A percentile compares a stretch with the other conserved stretches of the same genome.
Conservation (phyloP, 2,329 filamentous ascomycete species). For the Trichoderma pleuroti region DNA sequence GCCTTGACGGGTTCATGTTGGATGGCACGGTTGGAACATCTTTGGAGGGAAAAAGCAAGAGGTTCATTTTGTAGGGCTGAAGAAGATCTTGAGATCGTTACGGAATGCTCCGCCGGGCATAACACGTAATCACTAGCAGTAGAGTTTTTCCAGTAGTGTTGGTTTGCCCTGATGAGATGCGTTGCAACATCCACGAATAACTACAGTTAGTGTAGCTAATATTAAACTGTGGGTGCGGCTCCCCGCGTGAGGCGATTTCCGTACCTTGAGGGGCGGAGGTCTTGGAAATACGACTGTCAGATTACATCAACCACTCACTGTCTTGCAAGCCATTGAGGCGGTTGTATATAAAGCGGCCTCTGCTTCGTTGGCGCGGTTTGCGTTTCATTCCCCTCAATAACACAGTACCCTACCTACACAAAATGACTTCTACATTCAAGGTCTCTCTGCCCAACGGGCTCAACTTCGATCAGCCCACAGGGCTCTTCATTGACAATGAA, state of each 20-base stretch:
- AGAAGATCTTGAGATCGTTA: not conserved
- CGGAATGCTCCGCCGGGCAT: not conserved
- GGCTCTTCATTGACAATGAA: constrained; percentile 13
- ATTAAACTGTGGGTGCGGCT: not conserved
- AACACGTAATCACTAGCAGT: not conserved
- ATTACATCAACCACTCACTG: constrained; percentile 12
- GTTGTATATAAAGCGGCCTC: not conserved
- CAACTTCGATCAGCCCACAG: constrained; percentile 11
- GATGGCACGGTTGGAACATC: too few species aligned
- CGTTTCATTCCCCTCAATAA: not conserved
- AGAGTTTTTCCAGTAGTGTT: not conserved
- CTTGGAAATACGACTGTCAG: not conserved
- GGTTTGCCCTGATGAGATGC: not conserved
- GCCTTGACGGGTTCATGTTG: not conserved
- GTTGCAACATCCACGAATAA: not conserved
- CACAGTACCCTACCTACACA: not conserved
- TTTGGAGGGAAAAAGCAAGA: too few species aligned
- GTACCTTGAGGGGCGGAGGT: not conserved
- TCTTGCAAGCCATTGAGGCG: not conserved
- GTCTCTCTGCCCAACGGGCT: constrained; percentile 22
- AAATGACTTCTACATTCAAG: constrained; percentile 5
- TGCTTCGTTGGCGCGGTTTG: not conserved
- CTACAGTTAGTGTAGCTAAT: not conserved
- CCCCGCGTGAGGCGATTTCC: not conserved
- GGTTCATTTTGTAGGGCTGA: not conserved